Conservation (phyloP, 768 basidiomycete genomes). For the Leccinum broughii region DNA sequence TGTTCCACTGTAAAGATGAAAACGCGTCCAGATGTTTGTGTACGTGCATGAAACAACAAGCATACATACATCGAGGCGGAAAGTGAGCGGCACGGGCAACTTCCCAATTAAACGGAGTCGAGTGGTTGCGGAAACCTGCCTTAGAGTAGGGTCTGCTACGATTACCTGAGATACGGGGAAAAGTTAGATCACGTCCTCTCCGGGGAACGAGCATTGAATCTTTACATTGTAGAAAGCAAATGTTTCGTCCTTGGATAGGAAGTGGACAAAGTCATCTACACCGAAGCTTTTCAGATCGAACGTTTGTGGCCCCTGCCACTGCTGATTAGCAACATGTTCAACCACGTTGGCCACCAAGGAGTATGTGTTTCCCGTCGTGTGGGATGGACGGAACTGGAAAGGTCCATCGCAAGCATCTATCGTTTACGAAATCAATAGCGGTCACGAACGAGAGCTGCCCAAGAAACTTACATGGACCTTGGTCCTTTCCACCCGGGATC, state of each 20-base stretch:
- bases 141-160: conserved; percentile 12
- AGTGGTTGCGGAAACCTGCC: conserved; percentile 7
- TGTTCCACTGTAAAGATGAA: conserved; percentile 3
- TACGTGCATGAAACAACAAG: neutral
- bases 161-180: conserved; percentile 1
- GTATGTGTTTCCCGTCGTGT: conserved; percentile 2
- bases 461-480: neutral
- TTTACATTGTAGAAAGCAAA: conserved; percentile 11
- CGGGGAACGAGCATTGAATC: neutral
- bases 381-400: conserved; percentile 11
- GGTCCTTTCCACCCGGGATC: neutral
- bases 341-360: conserved; percentile 13
- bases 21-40: neutral
- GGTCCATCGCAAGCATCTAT: conserved; percentile 3
- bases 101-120: conserved; percentile 10
- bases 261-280: conserved; percentile 3
- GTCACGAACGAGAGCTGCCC: neutral
- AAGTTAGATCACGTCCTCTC: neutral
- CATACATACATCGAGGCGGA: conserved; percentile 1
- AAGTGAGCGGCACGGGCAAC: neutral
- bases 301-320: neutral
- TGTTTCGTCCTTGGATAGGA: neutral
- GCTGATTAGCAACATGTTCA: neutral
- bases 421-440: neutral
- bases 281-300: neutral